Percentiles rank a stretch among this genome's conserved stretches.
phyloP scores from a whole-genome alignment of 441 rosid genomes.

The Metrosideros polymorpha region DNA sequence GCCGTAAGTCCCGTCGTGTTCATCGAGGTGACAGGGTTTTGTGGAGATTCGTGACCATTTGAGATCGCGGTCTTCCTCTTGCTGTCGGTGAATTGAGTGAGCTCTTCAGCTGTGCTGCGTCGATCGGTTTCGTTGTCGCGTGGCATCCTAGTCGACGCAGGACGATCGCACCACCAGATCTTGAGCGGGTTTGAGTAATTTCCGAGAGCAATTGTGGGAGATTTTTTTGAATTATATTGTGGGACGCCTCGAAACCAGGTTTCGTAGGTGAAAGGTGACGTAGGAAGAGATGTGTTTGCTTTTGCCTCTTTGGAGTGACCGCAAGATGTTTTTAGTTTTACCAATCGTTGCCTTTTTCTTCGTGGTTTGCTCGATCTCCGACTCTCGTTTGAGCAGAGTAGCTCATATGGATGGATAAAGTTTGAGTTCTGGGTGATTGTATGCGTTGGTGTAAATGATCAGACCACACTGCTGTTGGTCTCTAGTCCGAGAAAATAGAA shows the following conservation, averaged over 20 bases:
- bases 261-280: neutral
- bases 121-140: neutral
- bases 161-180: neutral
- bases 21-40: neutral
- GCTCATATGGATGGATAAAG: neutral
- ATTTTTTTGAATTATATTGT: neutral
- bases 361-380: neutral
- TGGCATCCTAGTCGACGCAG: neutral
- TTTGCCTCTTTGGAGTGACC: neutral
- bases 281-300: neutral
- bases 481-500: neutral
- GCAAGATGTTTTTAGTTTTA: neutral
- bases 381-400: neutral
- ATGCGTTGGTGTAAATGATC: neutral
- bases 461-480: neutral
- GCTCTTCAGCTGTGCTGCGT: neutral
- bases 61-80: neutral
- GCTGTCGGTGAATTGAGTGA: neutral
- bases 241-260: neutral
- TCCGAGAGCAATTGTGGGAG: neutral
- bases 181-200: neutral
- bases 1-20: neutral
- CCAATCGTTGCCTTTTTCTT: neutral
- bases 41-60: neutral
- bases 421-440: neutral